These are phyloP conservation scores for Hypoxylon sp. DNA, from an alignment of 2,329 filamentous ascomycete genomes.

Conservation along the genomic window DNA sequence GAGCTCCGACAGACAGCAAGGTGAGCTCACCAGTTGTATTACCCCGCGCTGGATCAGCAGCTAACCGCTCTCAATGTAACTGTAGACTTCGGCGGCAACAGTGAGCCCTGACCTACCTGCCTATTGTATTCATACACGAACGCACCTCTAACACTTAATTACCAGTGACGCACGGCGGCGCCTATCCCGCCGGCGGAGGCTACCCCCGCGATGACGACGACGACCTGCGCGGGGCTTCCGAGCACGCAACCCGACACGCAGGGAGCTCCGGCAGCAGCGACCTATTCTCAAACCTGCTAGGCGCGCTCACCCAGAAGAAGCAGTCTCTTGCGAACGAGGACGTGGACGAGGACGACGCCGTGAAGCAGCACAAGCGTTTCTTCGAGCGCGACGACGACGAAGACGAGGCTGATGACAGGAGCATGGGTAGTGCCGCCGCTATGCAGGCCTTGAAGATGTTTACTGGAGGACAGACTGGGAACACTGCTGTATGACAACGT, in stretches of 20 bases:
- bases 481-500: constrained; percentile 54
- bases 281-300: constrained; percentile 66
- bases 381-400: constrained; percentile 70
- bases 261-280: constrained; percentile 63
- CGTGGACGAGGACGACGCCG: constrained; percentile 69
- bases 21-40: constrained; percentile 31
- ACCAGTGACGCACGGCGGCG: constrained; percentile 53
- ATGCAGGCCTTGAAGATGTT: constrained; percentile 89
- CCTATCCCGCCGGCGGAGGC: constrained; percentile 55
- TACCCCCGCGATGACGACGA: constrained; percentile 61
- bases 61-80: constrained; percentile 40
- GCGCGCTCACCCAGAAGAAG: constrained; percentile 66
- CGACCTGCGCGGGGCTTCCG: constrained; percentile 64
- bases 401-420: constrained; percentile 63
- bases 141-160: constrained; percentile 4
- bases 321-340: constrained; percentile 65
- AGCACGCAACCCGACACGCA: constrained; percentile 63
- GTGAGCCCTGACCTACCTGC: constrained; percentile 39
- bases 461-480: constrained; percentile 66
- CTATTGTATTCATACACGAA: constrained; percentile 1
- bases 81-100: constrained; percentile 50
- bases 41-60: constrained; percentile 40
- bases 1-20: constrained; percentile 44
- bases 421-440: constrained; percentile 80
- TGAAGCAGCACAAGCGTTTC: constrained; percentile 81